These are phyloP conservation scores for Penicillium dipodomyicola DNA, from an alignment of 495 filamentous ascomycete genomes.

Conservation along the genomic window DNA sequence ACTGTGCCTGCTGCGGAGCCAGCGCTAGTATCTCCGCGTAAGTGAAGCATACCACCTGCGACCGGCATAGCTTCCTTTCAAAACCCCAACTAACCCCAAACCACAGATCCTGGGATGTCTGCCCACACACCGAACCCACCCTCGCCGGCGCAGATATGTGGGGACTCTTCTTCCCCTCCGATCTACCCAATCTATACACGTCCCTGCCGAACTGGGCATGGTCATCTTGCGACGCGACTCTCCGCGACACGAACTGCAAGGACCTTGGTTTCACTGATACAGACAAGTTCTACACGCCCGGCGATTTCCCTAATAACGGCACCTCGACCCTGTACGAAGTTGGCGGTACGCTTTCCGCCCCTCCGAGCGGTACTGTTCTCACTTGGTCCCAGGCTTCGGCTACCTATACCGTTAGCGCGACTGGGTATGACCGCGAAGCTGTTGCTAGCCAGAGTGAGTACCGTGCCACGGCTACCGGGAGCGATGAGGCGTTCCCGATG, in stretches of 20 bases:
- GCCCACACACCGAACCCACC: constrained; percentile 25
- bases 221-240: constrained; percentile 24
- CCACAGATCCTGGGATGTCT: constrained; percentile 27
- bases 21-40: constrained; percentile 33
- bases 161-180: constrained; percentile 26
- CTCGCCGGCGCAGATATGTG: constrained; percentile 33
- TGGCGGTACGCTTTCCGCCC: constrained; percentile 24
- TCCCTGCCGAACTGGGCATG: constrained; percentile 27
- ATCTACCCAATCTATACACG: constrained; percentile 25
- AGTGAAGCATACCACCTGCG: background rate
- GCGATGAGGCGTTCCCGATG: constrained; percentile 8
- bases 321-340: constrained; percentile 23
- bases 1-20: constrained; percentile 31
- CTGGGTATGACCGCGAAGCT: constrained; percentile 25
- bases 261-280: constrained; percentile 22
- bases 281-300: constrained; percentile 30
- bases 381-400: constrained; percentile 28
- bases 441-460: constrained; percentile 25
- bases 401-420: constrained; percentile 28
- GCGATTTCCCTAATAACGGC: constrained; percentile 24
- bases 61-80: background rate
- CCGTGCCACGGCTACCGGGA: constrained; percentile 24
- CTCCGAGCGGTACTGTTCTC: constrained; percentile 27
- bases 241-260: constrained; percentile 13
- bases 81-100: background rate